Conservation (phyloP, 352 stramenopile species). For the Aphanomyces astaci region DNA sequence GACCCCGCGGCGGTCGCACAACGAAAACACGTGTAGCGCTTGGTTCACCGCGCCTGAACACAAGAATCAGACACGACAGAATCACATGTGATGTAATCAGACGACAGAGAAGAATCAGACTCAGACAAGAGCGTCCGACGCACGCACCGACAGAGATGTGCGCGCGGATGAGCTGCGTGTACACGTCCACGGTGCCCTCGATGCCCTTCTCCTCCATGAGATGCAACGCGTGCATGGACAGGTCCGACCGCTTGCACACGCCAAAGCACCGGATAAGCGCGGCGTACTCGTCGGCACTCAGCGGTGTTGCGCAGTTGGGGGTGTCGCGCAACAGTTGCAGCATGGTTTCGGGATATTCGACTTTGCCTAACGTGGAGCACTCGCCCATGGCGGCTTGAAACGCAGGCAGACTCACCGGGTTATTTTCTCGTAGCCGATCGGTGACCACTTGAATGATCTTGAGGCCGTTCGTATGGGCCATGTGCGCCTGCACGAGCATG, state of each 20-base stretch:
- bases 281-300: slow-evolving; percentile 39
- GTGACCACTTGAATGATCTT: slow-evolving; percentile 46
- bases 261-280: slow-evolving; percentile 59
- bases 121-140: no score
- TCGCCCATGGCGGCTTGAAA: slow-evolving; percentile 68
- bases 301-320: slow-evolving; percentile 18
- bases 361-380: slow-evolving; percentile 52
- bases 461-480: slow-evolving; percentile 57
- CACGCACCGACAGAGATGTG: slow-evolving; percentile 36
- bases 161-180: slow-evolving; percentile 68
- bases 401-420: slow-evolving; percentile 53
- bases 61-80: no score
- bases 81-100: no score
- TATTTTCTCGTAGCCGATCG: slow-evolving; percentile 36
- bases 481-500: slow-evolving; percentile 70
- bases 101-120: no score
- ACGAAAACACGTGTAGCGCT: slow-evolving; percentile 66
- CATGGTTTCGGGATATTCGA: slow-evolving; percentile 40
- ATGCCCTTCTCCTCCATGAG: slow-evolving; percentile 61
- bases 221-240: slow-evolving; percentile 46
- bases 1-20: slow-evolving; percentile 42
- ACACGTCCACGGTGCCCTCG: slow-evolving; percentile 35
- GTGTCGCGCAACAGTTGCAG: slow-evolving; percentile 35
- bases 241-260: slow-evolving; percentile 46
- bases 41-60: slow-evolving; percentile 41